Conservation (phyloP, 1,284 basidiomycete genomes). For the Ganoderma meredithae region DNA sequence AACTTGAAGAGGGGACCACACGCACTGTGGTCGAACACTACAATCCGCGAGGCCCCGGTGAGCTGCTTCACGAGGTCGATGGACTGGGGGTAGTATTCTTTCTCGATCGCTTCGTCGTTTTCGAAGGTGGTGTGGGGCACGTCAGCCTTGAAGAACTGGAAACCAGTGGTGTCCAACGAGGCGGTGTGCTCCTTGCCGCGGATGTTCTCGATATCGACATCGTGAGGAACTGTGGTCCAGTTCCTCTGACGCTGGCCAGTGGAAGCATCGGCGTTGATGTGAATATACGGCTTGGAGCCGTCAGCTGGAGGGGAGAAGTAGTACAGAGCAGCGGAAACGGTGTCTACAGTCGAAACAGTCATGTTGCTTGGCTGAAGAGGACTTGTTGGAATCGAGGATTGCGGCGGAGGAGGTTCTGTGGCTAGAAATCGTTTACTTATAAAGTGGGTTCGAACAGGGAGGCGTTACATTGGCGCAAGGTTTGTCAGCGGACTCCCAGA, state of each 20-base stretch:
- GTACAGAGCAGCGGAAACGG: conserved; percentile 36
- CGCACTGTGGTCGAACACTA: conserved; percentile 72
- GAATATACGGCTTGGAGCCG: conserved; percentile 41
- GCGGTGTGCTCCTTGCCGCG: conserved; percentile 58
- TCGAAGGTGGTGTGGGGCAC: conserved; percentile 53
- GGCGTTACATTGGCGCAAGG: background rate
- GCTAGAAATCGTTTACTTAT: background rate
- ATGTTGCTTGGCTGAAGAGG: conserved; percentile 13
- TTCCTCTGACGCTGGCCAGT: conserved; percentile 36
- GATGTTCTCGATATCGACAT: conserved; percentile 60
- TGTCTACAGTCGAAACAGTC: conserved; percentile 30
- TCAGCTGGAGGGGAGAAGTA: conserved; percentile 44
- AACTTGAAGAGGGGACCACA: conserved; percentile 21
- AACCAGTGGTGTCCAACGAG: conserved; percentile 62
- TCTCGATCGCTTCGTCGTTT: conserved; percentile 56
- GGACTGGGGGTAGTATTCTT: conserved; percentile 68
- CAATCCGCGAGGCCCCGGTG: conserved; percentile 65
- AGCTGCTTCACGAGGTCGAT: conserved; percentile 63
- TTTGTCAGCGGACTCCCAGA: conserved; percentile 16
- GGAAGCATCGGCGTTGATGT: conserved; percentile 38
- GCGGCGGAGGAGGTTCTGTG: background rate
- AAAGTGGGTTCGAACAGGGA: background rate
- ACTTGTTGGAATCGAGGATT: background rate
- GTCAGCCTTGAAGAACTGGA: conserved; percentile 54
- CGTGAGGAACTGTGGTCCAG: conserved; percentile 32